A percentile compares a stretch with the other conserved stretches of the same genome.
phyloP scores from a whole-genome alignment of 768 basidiomycete species.

The Cystobasidium ongulense region DNA sequence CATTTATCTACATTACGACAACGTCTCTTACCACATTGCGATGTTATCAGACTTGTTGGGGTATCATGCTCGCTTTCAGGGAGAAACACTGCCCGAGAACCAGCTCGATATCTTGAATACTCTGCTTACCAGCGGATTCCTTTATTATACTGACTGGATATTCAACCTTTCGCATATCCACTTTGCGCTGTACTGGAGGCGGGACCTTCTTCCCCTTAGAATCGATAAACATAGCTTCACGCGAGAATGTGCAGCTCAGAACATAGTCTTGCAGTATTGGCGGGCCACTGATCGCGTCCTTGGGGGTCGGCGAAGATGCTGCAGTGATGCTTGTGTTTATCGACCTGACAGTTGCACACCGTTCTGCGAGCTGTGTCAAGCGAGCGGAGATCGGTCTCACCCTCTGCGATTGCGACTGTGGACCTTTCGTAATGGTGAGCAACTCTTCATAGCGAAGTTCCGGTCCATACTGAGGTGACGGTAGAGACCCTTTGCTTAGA shows the following conservation, averaged over 20 bases:
- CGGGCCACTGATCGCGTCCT: neutral
- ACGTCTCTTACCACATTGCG: neutral
- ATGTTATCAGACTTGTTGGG: neutral
- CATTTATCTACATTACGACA: neutral
- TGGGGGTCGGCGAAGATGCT: too few relatives aligned
- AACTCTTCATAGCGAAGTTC: neutral
- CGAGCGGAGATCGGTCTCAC: neutral
- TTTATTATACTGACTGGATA: neutral
- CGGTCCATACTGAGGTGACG: neutral
- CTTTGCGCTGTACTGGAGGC: neutral
- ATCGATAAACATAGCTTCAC: slow-evolving; percentile 10
- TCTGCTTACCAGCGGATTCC: neutral
- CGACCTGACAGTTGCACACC: neutral
- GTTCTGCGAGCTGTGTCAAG: neutral
- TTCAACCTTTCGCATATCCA: neutral
- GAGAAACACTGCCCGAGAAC: slow-evolving; percentile 24
- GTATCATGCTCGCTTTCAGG: neutral
- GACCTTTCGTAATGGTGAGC: neutral
- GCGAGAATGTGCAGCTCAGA: neutral
- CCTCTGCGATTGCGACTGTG: neutral
- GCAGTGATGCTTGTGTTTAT: too few relatives aligned
- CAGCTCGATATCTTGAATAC: slow-evolving; percentile 9
- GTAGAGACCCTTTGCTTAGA: neutral
- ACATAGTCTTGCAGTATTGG: neutral
- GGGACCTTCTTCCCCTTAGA: neutral